These are phyloP conservation scores for Amoebophrya sp. DNA, from an alignment of 169 alveolate species.

Conservation along the genomic window DNA sequence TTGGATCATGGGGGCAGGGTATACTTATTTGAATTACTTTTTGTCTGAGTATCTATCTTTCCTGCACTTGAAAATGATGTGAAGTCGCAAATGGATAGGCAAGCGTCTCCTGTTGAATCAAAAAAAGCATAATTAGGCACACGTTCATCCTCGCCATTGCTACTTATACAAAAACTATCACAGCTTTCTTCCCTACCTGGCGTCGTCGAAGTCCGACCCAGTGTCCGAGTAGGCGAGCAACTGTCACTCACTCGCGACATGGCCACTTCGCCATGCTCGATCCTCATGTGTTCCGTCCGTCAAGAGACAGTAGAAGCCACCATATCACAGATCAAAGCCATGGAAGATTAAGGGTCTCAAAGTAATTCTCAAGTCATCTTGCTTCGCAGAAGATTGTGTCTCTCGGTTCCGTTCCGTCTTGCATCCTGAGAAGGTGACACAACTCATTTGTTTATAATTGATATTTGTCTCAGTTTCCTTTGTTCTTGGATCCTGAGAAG, in stretches of 20 bases:
- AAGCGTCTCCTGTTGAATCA: background rate
- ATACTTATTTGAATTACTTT: background rate
- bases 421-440: no score
- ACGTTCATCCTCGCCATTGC: no score
- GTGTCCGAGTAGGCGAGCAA: background rate
- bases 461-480: no score
- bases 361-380: background rate
- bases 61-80: background rate
- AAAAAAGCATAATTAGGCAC: background rate
- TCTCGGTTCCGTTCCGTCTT: no score
- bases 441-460: no score
- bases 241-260: background rate
- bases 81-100: background rate
- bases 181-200: background rate
- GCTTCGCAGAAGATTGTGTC: background rate
- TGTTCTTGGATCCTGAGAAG: no score
- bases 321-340: background rate
- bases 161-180: background rate
- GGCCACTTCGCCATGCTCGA: background rate
- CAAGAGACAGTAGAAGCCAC: background rate
- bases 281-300: background rate
- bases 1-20: background rate
- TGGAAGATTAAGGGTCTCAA: background rate
- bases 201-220: background rate
- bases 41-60: background rate